A percentile compares a stretch with the other conserved stretches of the same genome.
phyloP scores from a whole-genome alignment of 257 asterid genomes.

The Jaltomata sinuosa region DNA sequence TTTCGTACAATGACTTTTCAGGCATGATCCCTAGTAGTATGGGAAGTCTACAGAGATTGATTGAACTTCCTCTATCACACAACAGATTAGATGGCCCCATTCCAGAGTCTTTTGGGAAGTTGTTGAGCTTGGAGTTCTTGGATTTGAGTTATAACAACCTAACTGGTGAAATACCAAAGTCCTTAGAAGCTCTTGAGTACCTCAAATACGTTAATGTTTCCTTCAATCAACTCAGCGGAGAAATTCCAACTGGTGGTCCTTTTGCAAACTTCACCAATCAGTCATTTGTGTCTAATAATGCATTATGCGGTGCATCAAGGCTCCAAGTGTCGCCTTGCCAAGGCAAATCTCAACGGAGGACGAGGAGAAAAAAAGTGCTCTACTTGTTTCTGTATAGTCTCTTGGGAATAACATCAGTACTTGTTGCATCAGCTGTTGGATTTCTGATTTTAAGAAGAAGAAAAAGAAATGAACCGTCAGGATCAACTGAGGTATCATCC shows the following conservation, averaged over 20 bases:
- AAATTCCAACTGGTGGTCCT: conserved; percentile 15
- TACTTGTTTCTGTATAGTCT: background rate
- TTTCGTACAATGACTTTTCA: conserved; percentile 9
- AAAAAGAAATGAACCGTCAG: background rate
- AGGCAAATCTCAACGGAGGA: background rate
- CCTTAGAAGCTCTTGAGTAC: background rate
- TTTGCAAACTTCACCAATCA: conserved; percentile 6
- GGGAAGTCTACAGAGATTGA: background rate
- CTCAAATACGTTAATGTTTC: conserved; percentile 5
- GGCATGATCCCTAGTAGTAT: conserved; percentile 7
- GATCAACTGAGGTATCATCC: background rate
- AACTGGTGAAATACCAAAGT: conserved; percentile 10
- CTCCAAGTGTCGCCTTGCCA: conserved; percentile 6
- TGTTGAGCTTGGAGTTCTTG: background rate
- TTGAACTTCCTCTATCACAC: background rate
- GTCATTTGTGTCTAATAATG: conserved; percentile 11
- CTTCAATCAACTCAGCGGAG: conserved; percentile 7
- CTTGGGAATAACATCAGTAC: background rate
- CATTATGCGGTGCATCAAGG: conserved; percentile 4
- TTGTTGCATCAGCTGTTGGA: background rate
- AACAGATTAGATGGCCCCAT: conserved; percentile 18
- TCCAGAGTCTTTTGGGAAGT: conserved; percentile 7
- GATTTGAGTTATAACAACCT: conserved; percentile 10
- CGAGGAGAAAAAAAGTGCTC: background rate
- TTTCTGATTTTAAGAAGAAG: background rate